Evolutionary conservation across 495 filamentous ascomycete genomes (phyloP).

Genomic region (Trichoderma erinaceum): DNA sequence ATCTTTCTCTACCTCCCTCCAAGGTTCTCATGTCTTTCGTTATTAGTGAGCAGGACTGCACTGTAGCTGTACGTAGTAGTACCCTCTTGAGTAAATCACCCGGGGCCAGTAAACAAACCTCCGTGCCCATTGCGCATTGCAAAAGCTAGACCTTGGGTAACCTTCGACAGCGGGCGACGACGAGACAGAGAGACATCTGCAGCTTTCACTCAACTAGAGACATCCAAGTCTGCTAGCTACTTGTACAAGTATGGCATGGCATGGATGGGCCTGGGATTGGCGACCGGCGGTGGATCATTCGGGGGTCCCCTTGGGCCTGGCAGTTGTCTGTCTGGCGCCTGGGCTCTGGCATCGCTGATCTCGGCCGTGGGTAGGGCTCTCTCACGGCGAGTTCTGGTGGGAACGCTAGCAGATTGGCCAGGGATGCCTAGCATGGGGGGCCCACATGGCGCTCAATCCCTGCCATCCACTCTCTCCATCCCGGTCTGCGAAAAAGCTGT

Average conservation of each 20-base stretch:
- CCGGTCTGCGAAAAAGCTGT: background rate
- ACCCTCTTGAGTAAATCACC: no score
- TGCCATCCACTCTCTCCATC: background rate
- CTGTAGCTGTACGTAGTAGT: background rate
- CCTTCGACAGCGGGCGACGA: no score
- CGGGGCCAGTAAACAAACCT: background rate
- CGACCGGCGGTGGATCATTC: conserved; percentile 10
- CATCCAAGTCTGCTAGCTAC: background rate
- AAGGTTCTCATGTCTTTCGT: no score
- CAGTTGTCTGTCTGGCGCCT: conserved; percentile 5
- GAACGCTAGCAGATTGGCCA: background rate
- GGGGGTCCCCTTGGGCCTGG: background rate
- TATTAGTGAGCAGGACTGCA: no score
- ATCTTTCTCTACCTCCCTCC: background rate
- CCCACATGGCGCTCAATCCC: conserved; percentile 3
- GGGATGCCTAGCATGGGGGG: background rate
- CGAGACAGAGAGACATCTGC: background rate
- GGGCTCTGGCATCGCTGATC: background rate
- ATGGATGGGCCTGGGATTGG: background rate
- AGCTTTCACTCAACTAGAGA: background rate
- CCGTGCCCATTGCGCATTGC: no score
- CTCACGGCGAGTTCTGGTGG: background rate
- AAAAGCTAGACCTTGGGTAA: no score
- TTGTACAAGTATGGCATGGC: background rate
- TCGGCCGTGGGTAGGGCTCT: background rate